phyloP scores from a whole-genome alignment of 164 flowering plant species.

The Paratinospora sagittata region DNA sequence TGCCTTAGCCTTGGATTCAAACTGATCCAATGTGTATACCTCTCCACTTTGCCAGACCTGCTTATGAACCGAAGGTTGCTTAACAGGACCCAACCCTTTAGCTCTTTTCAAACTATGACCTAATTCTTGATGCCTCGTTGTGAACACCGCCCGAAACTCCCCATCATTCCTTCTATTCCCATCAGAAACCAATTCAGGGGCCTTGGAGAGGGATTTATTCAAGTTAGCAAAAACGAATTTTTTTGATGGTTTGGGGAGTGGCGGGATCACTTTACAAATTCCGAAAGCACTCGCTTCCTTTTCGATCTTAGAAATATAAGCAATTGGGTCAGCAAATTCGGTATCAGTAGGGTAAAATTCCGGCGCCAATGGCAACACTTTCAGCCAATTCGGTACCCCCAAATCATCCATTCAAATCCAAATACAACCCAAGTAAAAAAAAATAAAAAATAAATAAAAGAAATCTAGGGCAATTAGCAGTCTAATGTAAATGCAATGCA shows the following conservation, averaged over 20 bases:
- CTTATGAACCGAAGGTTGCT: conserved; percentile 36
- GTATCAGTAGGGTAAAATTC: conserved; percentile 84
- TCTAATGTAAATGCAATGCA: background rate
- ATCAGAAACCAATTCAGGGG: conserved; percentile 51
- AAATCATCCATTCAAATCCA: conserved; percentile 52
- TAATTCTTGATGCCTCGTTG: conserved; percentile 91
- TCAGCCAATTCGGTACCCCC: conserved; percentile 75
- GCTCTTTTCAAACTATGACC: conserved; percentile 48
- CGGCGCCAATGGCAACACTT: conserved; percentile 81
- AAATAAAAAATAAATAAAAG: background rate
- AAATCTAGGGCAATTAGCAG: background rate
- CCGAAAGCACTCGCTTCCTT: conserved; percentile 93
- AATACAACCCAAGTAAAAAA: conserved; percentile 11
- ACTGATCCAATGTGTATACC: conserved; percentile 81
- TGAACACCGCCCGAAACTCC: conserved; percentile 63
- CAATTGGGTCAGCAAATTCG: conserved; percentile 97
- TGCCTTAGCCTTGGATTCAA: conserved; percentile 76
- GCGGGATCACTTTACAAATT: conserved; percentile 90
- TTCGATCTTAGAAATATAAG: conserved; percentile 94
- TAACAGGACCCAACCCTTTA: conserved; percentile 28
- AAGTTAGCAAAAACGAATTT: conserved; percentile 61
- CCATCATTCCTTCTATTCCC: conserved; percentile 29
- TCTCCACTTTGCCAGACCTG: conserved; percentile 99
- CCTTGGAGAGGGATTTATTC: conserved; percentile 63
- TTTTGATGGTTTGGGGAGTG: conserved; percentile 85